Percentiles rank a stretch among this genome's conserved stretches.
Evolutionary conservation across 805 yeast genomes (phyloP).

Genomic region (Babjeviella inositovora): DNA sequence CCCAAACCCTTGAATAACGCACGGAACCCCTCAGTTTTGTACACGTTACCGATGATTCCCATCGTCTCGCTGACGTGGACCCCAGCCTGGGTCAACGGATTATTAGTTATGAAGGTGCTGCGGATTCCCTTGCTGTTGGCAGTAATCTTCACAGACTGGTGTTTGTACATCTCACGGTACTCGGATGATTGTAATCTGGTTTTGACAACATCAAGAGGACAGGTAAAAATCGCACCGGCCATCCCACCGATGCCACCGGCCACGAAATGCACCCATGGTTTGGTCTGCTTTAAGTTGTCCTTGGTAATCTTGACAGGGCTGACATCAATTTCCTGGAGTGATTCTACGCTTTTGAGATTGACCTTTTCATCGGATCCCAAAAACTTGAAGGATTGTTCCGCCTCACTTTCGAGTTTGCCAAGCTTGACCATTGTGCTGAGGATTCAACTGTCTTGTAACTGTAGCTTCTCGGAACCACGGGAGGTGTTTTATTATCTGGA

Average conservation of each 20-base stretch:
- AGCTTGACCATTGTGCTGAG: too few species aligned
- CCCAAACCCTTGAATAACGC: slow-evolving; percentile 92
- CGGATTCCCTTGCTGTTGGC: slow-evolving; percentile 25
- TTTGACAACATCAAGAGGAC: slow-evolving; percentile 93
- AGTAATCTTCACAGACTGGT: too few species aligned
- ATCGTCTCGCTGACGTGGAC: slow-evolving; percentile 78
- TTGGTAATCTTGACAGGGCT: slow-evolving; percentile 1
- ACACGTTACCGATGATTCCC: slow-evolving; percentile 51
- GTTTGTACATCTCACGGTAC: slow-evolving; percentile 37
- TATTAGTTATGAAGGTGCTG: slow-evolving; percentile 6
- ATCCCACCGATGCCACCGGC: slow-evolving; percentile 94
- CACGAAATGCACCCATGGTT: slow-evolving; percentile 62
- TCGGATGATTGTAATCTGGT: slow-evolving; percentile 89
- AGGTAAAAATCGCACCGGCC: slow-evolving; percentile 90
- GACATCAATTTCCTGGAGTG: slow-evolving; percentile 1
- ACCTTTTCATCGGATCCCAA: slow-evolving; percentile 25
- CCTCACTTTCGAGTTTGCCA: slow-evolving; percentile 14
- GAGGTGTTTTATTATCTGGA: too few species aligned
- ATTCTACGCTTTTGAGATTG: slow-evolving; percentile 12
- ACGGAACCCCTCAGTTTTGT: slow-evolving; percentile 62
- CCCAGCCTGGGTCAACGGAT: slow-evolving; percentile 24
- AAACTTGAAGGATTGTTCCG: slow-evolving; percentile 15
- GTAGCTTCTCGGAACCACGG: too few species aligned
- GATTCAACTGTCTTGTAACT: too few species aligned
- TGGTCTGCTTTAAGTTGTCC: slow-evolving; percentile 4